Evolutionary conservation across 2,329 filamentous ascomycete genomes (phyloP), one percentile per base, ranked within the genome.

Genomic region (Aspergillus piperis): DNA sequence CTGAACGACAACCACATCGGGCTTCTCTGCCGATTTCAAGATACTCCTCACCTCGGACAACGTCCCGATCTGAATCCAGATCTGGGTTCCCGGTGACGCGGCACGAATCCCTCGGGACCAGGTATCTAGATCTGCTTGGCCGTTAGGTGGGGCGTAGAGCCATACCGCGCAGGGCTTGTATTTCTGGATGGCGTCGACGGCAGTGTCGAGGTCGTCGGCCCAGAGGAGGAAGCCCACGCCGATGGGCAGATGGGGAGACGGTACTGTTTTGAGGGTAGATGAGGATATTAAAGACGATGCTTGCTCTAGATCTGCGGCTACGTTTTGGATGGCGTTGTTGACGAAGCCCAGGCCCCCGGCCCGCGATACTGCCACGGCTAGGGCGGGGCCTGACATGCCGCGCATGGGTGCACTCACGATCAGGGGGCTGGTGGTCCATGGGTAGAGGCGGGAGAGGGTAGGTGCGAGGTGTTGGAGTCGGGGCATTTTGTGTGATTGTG

Each of bases 361-460:
- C 63, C 75, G 75, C 1, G 85, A 87, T 13, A 91, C 82, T 36
- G 86, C 83, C 17, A 87, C 77, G 2, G 88, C 86, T 2, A 92
- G 80, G 0, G 71, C 81, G 61, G 73, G 84, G 68, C 76, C 82
- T 63, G 82, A 78, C 64, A 91, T 86, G 21, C 88, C 80, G 54
- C 88, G 85, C 90, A 92, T 92, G 0, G 90, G 90, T 2, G 88
- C 90, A 57, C 82, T 78, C 57, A 85, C 79, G 21, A 92, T 81
- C 17, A 91, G 75, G 1, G 88, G 88, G 2, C 73, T 68, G n/a
- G 79, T 71, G 4, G 80, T 82, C 86, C 87, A 90, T 65, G 87
- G 85, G 67, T 88, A 88, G 62, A 11, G 2, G 17, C 36, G 48
- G 5, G 53, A 15, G n/a, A 63, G 48, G 17, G 19, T 6, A 6